Conservation (phyloP, 2,329 filamentous ascomycete species). For the Coniochaeta sp. region DNA sequence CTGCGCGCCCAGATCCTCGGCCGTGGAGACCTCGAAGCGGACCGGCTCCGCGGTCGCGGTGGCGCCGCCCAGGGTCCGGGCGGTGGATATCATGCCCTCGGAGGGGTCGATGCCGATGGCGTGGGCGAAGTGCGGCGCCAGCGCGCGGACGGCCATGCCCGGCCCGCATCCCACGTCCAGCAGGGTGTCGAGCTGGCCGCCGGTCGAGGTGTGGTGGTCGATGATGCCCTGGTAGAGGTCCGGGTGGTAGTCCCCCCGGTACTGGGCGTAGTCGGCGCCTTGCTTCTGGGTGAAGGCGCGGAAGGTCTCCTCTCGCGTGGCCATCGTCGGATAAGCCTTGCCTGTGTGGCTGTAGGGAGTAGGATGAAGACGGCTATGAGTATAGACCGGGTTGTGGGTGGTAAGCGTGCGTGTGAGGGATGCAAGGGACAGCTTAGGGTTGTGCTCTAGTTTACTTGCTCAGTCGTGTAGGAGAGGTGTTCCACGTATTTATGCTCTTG, state of each 20-base stretch:
- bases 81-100: constrained; percentile 43
- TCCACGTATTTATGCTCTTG: neutral
- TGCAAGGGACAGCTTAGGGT: no score
- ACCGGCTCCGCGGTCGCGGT: constrained; percentile 23
- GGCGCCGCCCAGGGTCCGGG: constrained; percentile 25
- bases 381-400: no score
- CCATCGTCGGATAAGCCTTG: neutral
- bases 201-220: constrained; percentile 35
- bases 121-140: constrained; percentile 36
- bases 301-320: constrained; percentile 32
- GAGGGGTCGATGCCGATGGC: constrained; percentile 44
- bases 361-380: no score
- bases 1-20: constrained; percentile 32
- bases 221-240: constrained; percentile 39
- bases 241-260: constrained; percentile 33
- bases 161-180: constrained; percentile 53
- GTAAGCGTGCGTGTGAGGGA: no score
- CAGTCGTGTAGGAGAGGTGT: no score
- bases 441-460: no score
- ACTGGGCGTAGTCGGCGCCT: constrained; percentile 33
- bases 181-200: constrained; percentile 32
- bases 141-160: constrained; percentile 36
- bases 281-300: constrained; percentile 33
- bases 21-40: constrained; percentile 32
- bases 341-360: no score